A percentile compares a stretch with the other conserved stretches of the same genome.
phyloP scores from a whole-genome alignment of 306 rosid genomes.

The Purshia tridentata region DNA sequence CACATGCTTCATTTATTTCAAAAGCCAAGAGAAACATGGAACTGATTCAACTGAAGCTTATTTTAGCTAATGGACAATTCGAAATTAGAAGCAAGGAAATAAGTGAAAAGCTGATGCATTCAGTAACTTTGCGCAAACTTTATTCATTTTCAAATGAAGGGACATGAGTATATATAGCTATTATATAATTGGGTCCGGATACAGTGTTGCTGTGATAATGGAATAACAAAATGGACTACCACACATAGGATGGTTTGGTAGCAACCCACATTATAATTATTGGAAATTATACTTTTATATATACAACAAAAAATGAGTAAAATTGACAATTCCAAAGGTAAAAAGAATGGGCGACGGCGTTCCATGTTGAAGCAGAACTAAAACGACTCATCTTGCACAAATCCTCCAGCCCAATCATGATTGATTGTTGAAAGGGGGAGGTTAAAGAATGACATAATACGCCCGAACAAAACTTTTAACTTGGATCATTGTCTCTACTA shows the following conservation, averaged over 20 bases:
- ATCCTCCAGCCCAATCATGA: conserved; percentile 44
- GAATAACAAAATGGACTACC: conserved; percentile 36
- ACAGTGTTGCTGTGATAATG: conserved; percentile 26
- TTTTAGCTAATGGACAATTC: not conserved
- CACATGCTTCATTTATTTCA: too few species aligned
- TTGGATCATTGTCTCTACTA: conserved; percentile 36
- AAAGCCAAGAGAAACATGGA: too few species aligned
- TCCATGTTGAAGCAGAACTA: conserved; percentile 38
- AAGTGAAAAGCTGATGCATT: too few species aligned
- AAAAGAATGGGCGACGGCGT: conserved; percentile 35
- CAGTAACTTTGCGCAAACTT: conserved; percentile 6
- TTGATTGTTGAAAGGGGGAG: conserved; percentile 31
- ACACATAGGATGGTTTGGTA: conserved; percentile 29
- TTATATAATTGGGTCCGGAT: conserved; percentile 21
- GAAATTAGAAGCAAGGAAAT: too few species aligned
- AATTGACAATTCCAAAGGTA: conserved; percentile 29
- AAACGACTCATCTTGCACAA: conserved; percentile 37
- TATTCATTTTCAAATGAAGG: conserved; percentile 19
- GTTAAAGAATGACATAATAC: conserved; percentile 32
- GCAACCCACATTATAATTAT: conserved; percentile 48
- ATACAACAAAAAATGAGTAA: conserved; percentile 56
- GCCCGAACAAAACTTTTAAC: conserved; percentile 49
- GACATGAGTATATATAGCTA: conserved; percentile 15
- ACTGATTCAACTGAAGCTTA: too few species aligned
- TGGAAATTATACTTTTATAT: conserved; percentile 37